Percentiles rank a stretch among this genome's conserved stretches.
Conservation (phyloP, 2,329 filamentous ascomycete genomes). For the Xylariaceae sp. region DNA sequence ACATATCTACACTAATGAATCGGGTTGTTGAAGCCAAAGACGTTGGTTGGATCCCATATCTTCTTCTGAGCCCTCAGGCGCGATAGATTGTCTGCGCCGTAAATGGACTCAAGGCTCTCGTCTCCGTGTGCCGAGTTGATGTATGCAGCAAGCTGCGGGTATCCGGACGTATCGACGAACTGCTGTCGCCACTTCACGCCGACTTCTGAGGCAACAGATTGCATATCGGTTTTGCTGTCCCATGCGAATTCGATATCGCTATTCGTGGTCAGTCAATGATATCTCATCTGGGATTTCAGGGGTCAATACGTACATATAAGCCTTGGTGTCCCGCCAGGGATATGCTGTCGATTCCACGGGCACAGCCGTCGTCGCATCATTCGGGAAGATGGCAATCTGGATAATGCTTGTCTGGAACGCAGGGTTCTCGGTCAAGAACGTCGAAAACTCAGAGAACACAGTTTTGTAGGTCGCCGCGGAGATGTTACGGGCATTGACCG, state of each 20-base stretch:
- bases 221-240: background rate
- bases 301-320: background rate
- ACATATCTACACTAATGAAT: too few relatives aligned
- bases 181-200: background rate
- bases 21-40: background rate
- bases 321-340: background rate
- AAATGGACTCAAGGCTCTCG: background rate
- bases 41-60: background rate
- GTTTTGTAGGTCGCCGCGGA: background rate
- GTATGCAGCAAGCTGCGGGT: too few relatives aligned
- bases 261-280: too few relatives aligned
- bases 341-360: too few relatives aligned
- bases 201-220: background rate
- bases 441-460: background rate
- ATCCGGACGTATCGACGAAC: background rate
- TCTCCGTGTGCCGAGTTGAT: too few relatives aligned
- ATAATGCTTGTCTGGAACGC: too few relatives aligned
- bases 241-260: too few relatives aligned
- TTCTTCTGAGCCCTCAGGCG: background rate
- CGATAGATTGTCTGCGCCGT: background rate
- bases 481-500: too few relatives aligned
- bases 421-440: too few relatives aligned
- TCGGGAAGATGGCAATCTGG: too few relatives aligned
- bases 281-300: background rate
- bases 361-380: too few relatives aligned